Evolutionary conservation across 1,284 basidiomycete genomes (phyloP), one percentile per base, ranked within the genome.

Genomic region (Irpex sp.): DNA sequence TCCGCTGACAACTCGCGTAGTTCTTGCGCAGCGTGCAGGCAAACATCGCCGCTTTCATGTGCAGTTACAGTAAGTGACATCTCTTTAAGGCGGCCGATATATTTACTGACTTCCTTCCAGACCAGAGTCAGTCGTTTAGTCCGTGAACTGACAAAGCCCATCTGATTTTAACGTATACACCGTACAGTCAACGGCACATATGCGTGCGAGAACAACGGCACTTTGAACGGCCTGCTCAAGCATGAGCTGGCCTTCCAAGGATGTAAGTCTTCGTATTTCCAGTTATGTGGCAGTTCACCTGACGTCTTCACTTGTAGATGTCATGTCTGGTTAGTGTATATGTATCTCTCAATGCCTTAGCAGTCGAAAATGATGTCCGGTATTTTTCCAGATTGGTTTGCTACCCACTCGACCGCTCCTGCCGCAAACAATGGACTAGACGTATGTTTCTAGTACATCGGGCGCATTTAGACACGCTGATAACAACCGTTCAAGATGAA

Each of bases 191-290:
- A 91, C 70, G 80, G 82, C 26, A 83, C 81, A 0, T 89, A 78
- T 68, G 82, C 87, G 0, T 90, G 88, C 67, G 84, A 89, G 68
- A 91, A 91, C 70, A 79, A 82, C 63, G 80, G 85, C 69, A 80
- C 81, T 4, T 73, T 90, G 64, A 92, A 91, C 71, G 84, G 83
- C n/a, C 77, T 90, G 31, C 74, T 92, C 57, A 92, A 92, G 75
- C 79, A 79, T 19, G 89, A 93, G 72, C 81, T 88, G 56, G 85
- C 83, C 0, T 92, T 90, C 76, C 83, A 85, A 64, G 89, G 89
- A 59, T 88, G 82, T 84, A 67, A 70, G 82, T 15, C 3, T 17
- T 49, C 35, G n/a, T 33, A 33, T 6, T 33, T 43, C 49, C 5
- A 26, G 8, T 17, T 17, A 26, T 46, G n/a, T 9, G 49, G 2